Conservation (phyloP, 305 asterid species). For the Plantago coronopus region DNA sequence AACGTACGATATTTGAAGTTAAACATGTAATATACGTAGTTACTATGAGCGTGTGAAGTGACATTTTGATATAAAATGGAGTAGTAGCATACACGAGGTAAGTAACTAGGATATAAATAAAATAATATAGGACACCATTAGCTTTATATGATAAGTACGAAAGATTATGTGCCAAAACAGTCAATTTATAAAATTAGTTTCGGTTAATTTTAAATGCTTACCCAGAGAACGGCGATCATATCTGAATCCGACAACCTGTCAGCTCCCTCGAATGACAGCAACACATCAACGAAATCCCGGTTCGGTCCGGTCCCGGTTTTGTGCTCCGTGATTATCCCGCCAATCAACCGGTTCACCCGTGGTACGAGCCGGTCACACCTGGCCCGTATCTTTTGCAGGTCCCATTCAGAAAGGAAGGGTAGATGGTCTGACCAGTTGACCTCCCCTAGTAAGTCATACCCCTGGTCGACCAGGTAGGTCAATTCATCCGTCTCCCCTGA, state of each 20-base stretch:
- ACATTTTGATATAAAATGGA: no score
- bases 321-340: conserved; percentile 46
- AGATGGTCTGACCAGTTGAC: conserved; percentile 76
- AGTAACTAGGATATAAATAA: no score
- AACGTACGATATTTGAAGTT: no score
- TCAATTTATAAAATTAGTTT: no score
- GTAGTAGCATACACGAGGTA: no score
- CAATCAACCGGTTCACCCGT: conserved; percentile 52
- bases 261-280: conserved; percentile 47
- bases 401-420: conserved; percentile 57
- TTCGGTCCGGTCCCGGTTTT: conserved; percentile 13
- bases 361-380: conserved; percentile 69
- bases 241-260: conserved; percentile 59
- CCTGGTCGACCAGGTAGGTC: conserved; percentile 54
- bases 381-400: conserved; percentile 51
- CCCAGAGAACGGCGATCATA: conserved; percentile 91
- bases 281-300: conserved; percentile 56
- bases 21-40: no score
- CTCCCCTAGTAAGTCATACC: conserved; percentile 52
- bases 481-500: conserved; percentile 44
- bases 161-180: no score
- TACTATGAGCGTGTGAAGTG: no score
- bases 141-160: background rate
- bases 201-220: conserved; percentile 21
- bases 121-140: no score